These are phyloP conservation scores for Xylariaceae sp. DNA, from an alignment of 2,329 filamentous ascomycete genomes.

Conservation along the genomic window DNA sequence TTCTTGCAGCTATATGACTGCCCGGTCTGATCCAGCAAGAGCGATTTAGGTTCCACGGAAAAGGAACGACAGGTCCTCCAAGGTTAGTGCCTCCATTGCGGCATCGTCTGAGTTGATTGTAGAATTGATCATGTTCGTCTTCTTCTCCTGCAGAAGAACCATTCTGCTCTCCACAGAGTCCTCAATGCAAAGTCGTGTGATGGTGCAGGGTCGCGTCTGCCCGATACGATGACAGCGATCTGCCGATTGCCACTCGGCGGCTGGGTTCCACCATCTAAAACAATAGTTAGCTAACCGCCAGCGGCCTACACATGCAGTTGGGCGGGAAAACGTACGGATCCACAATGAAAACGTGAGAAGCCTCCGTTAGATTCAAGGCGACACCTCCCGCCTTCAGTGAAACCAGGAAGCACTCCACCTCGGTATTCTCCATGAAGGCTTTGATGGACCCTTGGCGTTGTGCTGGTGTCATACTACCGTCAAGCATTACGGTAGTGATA, in stretches of 20 bases:
- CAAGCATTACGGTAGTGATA: constrained; percentile 96
- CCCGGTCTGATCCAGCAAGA: neutral
- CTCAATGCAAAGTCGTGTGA: constrained; percentile 92
- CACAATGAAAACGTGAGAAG: constrained; percentile 90
- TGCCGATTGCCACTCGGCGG: constrained; percentile 97
- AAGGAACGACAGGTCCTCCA: constrained; percentile 92
- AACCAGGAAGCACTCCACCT: constrained; percentile 94
- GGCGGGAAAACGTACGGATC: constrained; percentile 67
- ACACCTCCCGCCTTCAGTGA: constrained; percentile 96
- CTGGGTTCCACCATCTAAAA: constrained; percentile 94
- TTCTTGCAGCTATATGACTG: too few species aligned
- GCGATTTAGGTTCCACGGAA: constrained; percentile 64
- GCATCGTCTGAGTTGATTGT: constrained; percentile 92
- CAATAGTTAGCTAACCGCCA: constrained; percentile 19
- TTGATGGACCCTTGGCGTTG: constrained; percentile 92
- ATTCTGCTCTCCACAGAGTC: constrained; percentile 96
- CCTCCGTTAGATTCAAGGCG: constrained; percentile 90
- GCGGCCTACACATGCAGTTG: too few species aligned
- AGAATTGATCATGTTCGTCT: constrained; percentile 94
- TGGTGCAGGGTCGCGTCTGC: constrained; percentile 87
- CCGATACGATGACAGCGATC: constrained; percentile 94
- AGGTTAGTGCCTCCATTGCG: constrained; percentile 85
- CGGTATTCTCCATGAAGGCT: constrained; percentile 91
- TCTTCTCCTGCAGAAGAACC: constrained; percentile 96
- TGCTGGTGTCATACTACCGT: constrained; percentile 93